A percentile compares a stretch with the other conserved stretches of the same genome.
Conservation (phyloP, 192 early-diverging fungal genomes). For the Geranomyces michiganensis region DNA sequence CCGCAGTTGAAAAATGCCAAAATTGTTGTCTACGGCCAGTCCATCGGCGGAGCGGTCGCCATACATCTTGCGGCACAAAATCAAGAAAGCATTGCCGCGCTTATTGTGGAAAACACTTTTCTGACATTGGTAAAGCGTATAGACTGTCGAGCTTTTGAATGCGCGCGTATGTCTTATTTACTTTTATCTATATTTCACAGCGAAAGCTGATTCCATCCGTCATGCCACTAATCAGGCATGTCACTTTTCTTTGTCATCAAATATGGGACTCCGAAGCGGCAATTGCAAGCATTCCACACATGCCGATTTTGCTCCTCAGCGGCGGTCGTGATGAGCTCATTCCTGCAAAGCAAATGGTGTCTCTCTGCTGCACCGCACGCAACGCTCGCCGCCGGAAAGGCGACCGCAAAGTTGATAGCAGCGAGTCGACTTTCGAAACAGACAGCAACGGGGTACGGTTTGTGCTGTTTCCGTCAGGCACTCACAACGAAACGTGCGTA, state of each 20-base stretch:
- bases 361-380: conserved; percentile 67
- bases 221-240: conserved; percentile 70
- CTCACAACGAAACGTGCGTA: conserved; percentile 89
- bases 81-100: conserved; percentile 72
- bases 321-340: conserved; percentile 85
- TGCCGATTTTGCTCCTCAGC: conserved; percentile 82
- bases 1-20: conserved; percentile 72
- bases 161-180: background rate
- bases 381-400: conserved; percentile 33
- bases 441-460: conserved; percentile 32
- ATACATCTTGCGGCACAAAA: conserved; percentile 82
- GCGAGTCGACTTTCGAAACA: conserved; percentile 21
- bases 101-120: conserved; percentile 96
- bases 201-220: conserved; percentile 86
- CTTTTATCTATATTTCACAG: conserved; percentile 37
- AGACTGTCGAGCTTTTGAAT: background rate
- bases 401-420: background rate
- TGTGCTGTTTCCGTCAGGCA: conserved; percentile 74
- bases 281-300: conserved; percentile 62
- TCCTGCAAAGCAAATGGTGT: conserved; percentile 84
- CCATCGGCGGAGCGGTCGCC: conserved; percentile 95
- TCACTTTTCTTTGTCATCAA: conserved; percentile 85
- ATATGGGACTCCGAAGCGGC: conserved; percentile 81
- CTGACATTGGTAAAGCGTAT: conserved; percentile 67
- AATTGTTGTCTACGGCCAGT: conserved; percentile 91